Base-by-base conservation (phyloP, 208 protist species). In the Leishmania turanica region DNA sequence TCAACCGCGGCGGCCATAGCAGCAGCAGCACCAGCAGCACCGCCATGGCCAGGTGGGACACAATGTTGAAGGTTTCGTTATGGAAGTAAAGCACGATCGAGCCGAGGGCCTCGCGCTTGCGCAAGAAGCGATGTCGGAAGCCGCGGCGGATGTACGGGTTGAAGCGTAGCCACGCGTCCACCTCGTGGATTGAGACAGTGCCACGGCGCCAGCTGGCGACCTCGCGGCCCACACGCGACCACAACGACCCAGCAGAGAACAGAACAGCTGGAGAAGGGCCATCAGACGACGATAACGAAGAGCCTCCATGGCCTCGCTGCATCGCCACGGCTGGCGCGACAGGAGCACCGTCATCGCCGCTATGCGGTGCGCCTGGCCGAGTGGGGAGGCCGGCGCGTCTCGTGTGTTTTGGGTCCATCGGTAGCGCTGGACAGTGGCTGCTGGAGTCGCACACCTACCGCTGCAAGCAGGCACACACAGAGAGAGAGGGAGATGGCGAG, bases 1-100 rank as follows among this genome's bases (percentile, higher is more conserved):
- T 53, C 6, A 69, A 73, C 49, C 78, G 66, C 45, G 90, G 92
- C 4, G 92, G 92, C 68, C 84, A 91, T 74, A 87, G 58, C 34
- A 87, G 53, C 53, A 90, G 79, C 31, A 87, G 87, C 40, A 90
- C 66, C 31, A 92, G 81, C 77, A 91, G 56, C 65, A 87, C 70
- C 34, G 81, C 83, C 31, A 85, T 81, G 1, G 89, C 0, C 2
- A 93, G 72, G 62, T 96, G 92, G 0, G 88, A 81, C 31, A 85
- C 82, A 49, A 94, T 77, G 80, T 94, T 94, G 73, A 93, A 77
- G 40, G 84, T 89, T 58, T 96, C 92, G 82, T 96, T 96, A 82
- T 96, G 90, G 31, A 84, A 62, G 51, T 88, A 84, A 34, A 88
- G 21, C 31, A 93, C 86, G 58, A 93, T 71, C 0, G 90, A 93